These are phyloP conservation scores for Drechslerella coelobrocha DNA, from an alignment of 2,329 filamentous ascomycete species.

Conservation along the genomic window DNA sequence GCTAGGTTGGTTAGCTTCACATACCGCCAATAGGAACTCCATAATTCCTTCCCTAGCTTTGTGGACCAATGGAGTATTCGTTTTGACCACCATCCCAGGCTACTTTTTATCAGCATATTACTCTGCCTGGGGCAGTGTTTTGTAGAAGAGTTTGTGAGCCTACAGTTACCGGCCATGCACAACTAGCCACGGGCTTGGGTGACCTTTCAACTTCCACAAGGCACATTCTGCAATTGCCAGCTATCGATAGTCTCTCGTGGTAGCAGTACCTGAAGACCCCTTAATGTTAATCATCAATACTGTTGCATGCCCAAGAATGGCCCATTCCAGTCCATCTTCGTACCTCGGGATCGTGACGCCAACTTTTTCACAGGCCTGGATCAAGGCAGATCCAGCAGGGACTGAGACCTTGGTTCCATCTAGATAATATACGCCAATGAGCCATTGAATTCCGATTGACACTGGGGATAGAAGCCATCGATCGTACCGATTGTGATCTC, in stretches of 20 bases:
- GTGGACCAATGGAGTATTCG: slow-evolving; percentile 91
- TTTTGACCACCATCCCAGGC: slow-evolving; percentile 98
- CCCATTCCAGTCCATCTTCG: slow-evolving; percentile 7
- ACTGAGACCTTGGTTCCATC: slow-evolving; percentile 48
- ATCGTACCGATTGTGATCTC: slow-evolving; percentile 36
- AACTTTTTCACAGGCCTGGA: slow-evolving; percentile 99
- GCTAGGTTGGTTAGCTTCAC: slow-evolving; percentile 77
- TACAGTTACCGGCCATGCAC: slow-evolving; percentile 72
- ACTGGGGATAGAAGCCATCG: neutral
- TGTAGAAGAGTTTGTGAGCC: neutral
- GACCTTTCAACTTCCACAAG: slow-evolving; percentile 96
- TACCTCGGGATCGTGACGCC: slow-evolving; percentile 86
- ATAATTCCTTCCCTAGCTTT: slow-evolving; percentile 98
- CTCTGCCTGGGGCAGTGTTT: neutral
- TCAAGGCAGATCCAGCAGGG: slow-evolving; percentile 85
- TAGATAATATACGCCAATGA: slow-evolving; percentile 19
- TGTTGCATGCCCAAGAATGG: neutral
- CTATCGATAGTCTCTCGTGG: slow-evolving; percentile 91
- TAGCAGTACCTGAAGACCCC: slow-evolving; percentile 55
- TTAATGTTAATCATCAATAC: slow-evolving; percentile 4
- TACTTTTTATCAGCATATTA: slow-evolving; percentile 16
- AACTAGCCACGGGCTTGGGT: slow-evolving; percentile 96
- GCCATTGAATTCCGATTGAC: neutral
- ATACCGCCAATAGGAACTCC: slow-evolving; percentile 97
- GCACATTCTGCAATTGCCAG: slow-evolving; percentile 99